Conservation (phyloP, 2,329 filamentous ascomycete species). For the Xylaria sp. region DNA sequence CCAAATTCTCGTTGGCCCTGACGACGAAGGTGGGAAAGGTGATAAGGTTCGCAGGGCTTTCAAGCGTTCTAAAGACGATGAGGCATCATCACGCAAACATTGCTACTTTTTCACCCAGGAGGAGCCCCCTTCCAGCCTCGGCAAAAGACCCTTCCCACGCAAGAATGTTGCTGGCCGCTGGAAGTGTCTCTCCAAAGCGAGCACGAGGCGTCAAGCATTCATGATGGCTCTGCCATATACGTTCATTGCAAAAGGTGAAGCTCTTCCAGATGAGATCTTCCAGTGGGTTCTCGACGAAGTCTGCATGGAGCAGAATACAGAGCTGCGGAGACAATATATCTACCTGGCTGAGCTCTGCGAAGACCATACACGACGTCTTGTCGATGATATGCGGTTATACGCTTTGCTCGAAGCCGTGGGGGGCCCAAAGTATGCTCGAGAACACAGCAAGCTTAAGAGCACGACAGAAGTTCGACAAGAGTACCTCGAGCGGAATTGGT, state of each 20-base stretch:
- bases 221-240: conserved; percentile 70
- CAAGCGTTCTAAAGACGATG: conserved; percentile 59
- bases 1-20: conserved; percentile 51
- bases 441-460: conserved; percentile 42
- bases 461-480: conserved; percentile 46
- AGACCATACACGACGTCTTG: conserved; percentile 56
- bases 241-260: conserved; percentile 56
- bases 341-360: conserved; percentile 61
- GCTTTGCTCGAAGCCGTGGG: conserved; percentile 69
- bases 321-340: conserved; percentile 70
- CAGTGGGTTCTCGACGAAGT: conserved; percentile 73
- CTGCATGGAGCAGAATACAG: conserved; percentile 64
- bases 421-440: conserved; percentile 60
- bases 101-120: conserved; percentile 64
- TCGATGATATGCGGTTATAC: conserved; percentile 60
- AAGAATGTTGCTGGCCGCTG: conserved; percentile 56
- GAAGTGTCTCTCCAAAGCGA: conserved; percentile 61
- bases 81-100: conserved; percentile 46
- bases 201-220: conserved; percentile 67
- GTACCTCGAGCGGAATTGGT: conserved; percentile 59
- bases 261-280: conserved; percentile 72
- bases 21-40: conserved; percentile 43
- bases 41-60: conserved; percentile 58
- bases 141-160: conserved; percentile 53
- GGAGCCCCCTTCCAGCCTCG: conserved; percentile 43